Conservation (phyloP, 2,329 filamentous ascomycete species). For the Cryphonectria japonica region DNA sequence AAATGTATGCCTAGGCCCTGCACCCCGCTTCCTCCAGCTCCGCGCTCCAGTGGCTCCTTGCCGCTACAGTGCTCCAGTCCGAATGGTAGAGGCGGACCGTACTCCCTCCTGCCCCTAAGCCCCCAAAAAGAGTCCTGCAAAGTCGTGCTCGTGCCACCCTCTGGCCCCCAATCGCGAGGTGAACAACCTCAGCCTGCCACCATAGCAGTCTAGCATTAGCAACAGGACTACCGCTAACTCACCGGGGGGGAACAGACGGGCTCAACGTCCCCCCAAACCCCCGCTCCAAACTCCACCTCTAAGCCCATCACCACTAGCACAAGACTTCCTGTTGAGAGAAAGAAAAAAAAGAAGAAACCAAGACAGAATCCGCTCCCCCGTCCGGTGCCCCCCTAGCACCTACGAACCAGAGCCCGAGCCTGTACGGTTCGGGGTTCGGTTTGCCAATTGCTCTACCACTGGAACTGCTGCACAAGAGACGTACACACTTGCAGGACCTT, state of each 20-base stretch:
- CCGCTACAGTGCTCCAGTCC: neutral
- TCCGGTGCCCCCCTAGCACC: neutral
- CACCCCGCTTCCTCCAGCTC: slow-evolving; percentile 5
- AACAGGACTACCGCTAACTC: neutral
- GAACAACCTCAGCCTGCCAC: neutral
- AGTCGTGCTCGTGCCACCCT: neutral
- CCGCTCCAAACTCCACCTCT: neutral
- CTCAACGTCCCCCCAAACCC: neutral
- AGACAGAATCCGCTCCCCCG: too few species aligned
- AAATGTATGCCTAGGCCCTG: neutral
- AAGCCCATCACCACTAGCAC: neutral
- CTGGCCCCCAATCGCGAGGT: neutral
- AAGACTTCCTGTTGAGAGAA: neutral
- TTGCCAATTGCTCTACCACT: neutral
- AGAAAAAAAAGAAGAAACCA: too few species aligned
- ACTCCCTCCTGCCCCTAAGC: neutral
- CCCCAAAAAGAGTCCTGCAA: neutral
- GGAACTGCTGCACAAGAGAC: neutral
- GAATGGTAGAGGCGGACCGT: slow-evolving; percentile 1
- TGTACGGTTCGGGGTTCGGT: neutral
- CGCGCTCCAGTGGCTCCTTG: neutral
- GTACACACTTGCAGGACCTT: neutral
- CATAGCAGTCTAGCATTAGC: neutral
- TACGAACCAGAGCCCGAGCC: neutral
- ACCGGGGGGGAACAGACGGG: neutral